phyloP scores from a whole-genome alignment of 805 yeast species.

The Candida oleophila region DNA sequence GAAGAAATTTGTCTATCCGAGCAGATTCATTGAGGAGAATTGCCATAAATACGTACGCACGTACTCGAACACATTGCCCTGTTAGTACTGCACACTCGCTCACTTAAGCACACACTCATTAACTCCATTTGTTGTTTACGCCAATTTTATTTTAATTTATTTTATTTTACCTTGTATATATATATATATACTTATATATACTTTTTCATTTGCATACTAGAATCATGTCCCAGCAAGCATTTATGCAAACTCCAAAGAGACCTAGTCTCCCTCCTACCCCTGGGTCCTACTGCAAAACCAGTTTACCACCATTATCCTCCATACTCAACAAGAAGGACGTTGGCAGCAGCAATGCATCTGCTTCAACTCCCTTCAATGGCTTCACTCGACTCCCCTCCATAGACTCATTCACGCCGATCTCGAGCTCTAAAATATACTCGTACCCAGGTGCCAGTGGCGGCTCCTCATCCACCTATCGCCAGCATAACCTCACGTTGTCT shows the following conservation, averaged over 20 bases:
- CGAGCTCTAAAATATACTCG: conserved; percentile 8
- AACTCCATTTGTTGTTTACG: no score
- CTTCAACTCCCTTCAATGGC: conserved; percentile 1
- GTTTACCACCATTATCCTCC: conserved; percentile 42
- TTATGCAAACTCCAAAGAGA: conserved; percentile 35
- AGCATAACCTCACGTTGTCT: conserved; percentile 6
- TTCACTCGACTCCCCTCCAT: conserved; percentile 27
- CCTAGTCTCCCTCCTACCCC: conserved; percentile 24
- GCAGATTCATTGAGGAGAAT: no score
- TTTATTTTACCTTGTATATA: neutral
- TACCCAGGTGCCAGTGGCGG: conserved; percentile 2
- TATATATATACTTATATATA: neutral
- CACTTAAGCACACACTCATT: no score
- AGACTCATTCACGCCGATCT: conserved; percentile 20
- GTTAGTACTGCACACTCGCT: no score
- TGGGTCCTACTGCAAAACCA: conserved; percentile 20
- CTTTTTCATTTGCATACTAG: conserved; percentile 1
- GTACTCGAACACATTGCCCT: no score
- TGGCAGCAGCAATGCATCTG: neutral
- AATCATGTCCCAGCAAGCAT: conserved; percentile 5
- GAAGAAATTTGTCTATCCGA: no score
- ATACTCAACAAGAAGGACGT: conserved; percentile 18
- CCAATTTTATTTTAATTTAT: no score
- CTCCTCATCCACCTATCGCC: conserved; percentile 9
- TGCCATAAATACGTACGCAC: no score